Percentiles rank a stretch among this genome's conserved stretches.
Evolutionary conservation across 208 protist genomes (phyloP).

Genomic region (Trypanosoma theileri): DNA sequence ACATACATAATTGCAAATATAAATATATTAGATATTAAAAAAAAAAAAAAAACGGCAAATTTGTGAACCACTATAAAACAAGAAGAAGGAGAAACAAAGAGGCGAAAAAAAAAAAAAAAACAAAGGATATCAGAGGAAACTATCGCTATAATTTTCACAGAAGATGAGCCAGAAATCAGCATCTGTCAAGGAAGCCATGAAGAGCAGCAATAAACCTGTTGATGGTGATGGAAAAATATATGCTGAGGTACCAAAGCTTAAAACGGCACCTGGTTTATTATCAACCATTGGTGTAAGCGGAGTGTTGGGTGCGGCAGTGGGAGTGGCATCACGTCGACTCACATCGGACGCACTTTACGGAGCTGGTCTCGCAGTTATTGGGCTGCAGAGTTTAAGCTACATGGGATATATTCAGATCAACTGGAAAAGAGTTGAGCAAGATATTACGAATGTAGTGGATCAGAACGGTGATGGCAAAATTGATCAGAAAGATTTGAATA

Average conservation of each 20-base stretch:
- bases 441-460: constrained; percentile 39
- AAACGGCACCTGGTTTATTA: neutral
- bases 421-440: constrained; percentile 52
- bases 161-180: too few species aligned
- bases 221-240: too few species aligned
- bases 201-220: too few species aligned
- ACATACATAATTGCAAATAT: neutral
- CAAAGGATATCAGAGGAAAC: too few species aligned
- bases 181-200: too few species aligned
- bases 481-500: constrained; percentile 44
- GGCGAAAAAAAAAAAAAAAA: too few species aligned
- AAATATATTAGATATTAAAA: too few species aligned
- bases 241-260: neutral
- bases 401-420: constrained; percentile 64
- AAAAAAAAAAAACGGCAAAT: too few species aligned
- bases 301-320: constrained; percentile 45
- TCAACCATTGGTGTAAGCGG: constrained; percentile 46
- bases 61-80: too few species aligned
- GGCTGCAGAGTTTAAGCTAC: constrained; percentile 58
- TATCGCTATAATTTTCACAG: too few species aligned
- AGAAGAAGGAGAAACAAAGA: too few species aligned
- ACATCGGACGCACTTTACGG: constrained; percentile 67
- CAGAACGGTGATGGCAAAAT: constrained; percentile 61
- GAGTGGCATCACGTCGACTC: constrained; percentile 46
- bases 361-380: constrained; percentile 47